These are phyloP conservation scores for Colletotrichum abscissum DNA, from an alignment of 2,329 filamentous ascomycete genomes.

Conservation along the genomic window DNA sequence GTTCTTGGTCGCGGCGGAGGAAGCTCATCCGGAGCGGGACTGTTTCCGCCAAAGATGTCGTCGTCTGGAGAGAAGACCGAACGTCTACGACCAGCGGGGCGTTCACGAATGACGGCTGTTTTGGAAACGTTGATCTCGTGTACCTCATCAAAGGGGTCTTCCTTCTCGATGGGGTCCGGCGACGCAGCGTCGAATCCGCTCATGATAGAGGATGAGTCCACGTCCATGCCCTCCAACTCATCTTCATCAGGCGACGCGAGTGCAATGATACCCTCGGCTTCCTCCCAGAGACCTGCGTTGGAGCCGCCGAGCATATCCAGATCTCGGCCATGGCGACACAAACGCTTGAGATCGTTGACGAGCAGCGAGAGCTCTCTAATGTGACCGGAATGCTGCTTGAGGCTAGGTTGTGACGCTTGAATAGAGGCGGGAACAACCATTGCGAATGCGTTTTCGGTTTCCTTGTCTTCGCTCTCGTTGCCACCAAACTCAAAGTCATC, in stretches of 20 bases:
- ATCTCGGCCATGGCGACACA: conserved; percentile 76
- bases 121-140: conserved; percentile 57
- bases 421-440: conserved; percentile 86
- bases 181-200: conserved; percentile 60
- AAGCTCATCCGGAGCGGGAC: conserved; percentile 54
- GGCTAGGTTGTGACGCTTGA: conserved; percentile 82
- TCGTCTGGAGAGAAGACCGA: conserved; percentile 75
- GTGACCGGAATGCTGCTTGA: conserved; percentile 86
- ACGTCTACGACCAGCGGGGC: conserved; percentile 62
- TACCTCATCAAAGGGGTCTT: conserved; percentile 54
- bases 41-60: conserved; percentile 71
- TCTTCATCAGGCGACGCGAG: conserved; percentile 79
- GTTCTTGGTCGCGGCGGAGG: conserved; percentile 53
- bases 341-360: conserved; percentile 84
- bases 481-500: conserved; percentile 85
- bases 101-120: conserved; percentile 66
- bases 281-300: conserved; percentile 75
- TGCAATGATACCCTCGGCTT: conserved; percentile 88
- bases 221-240: conserved; percentile 52
- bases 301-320: conserved; percentile 73
- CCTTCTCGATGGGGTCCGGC: conserved; percentile 49
- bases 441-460: conserved; percentile 50
- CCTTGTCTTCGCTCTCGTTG: conserved; percentile 52
- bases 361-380: conserved; percentile 83
- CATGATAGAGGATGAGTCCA: conserved; percentile 50